Base-by-base conservation (phyloP, 306 rosid species). In the Inga oerstediana region DNA sequence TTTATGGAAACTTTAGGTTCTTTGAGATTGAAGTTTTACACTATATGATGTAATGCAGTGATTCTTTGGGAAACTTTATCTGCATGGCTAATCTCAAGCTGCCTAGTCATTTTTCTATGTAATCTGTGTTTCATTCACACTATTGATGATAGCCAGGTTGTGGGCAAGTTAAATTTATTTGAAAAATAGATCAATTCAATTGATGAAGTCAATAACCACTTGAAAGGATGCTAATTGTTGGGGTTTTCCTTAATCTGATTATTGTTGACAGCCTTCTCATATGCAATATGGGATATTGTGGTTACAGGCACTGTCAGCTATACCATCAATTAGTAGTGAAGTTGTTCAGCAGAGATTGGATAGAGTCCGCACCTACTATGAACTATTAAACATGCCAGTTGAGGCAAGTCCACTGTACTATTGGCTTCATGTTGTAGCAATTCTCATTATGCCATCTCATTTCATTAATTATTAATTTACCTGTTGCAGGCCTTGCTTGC, bases 381-480 rank as follows among this genome's bases (percentile, higher is more conserved):
- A 97, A 86, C 92, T 97, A 75, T 77, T 97, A 85, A 97, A 97
- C 93, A 97, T 97, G 99, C 99, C 99, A 77, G 91, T 90, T 82
- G 99, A 97, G 97, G 99, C 84, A 89, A 94, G 92, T 88, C 65
- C 44, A 71, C 80, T 69, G 64, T 73, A 75, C 81, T 77, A 10
- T 66, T 30, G 4, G 19, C 48, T 56, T 66, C 35, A 16, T 43
- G 30, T 77, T 52, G 74, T 79, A 72, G 48, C 37, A 32, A 56
- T 43, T 82, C 54, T 82, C 46, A 62, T 76, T 43, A 45, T 78
- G 80, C 80, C 61, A 67, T 78, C 80, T 54, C 48, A 85, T 56
- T 70, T 85, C 20, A 43, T 71, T 72, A 5, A 17, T 76, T 72
- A 58, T 82, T 85, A 62, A 72, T 49, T 67, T 88, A 62, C 82